These are phyloP conservation scores for Penicillium vulpinum DNA, from an alignment of 2,329 filamentous ascomycete genomes.

Conservation along the genomic window DNA sequence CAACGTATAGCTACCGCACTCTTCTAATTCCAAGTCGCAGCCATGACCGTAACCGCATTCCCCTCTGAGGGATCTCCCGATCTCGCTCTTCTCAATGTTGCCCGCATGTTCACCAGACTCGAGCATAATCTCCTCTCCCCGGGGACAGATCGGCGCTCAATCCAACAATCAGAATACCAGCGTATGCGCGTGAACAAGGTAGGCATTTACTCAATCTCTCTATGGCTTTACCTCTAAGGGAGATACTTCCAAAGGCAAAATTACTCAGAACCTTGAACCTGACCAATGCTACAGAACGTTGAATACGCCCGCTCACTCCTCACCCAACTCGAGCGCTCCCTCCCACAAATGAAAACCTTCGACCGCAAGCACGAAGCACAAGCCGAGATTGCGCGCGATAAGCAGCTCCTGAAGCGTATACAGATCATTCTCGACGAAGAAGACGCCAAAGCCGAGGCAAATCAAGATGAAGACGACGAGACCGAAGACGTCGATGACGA, in stretches of 20 bases:
- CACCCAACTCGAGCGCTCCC: constrained; percentile 42
- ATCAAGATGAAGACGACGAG: constrained; percentile 13
- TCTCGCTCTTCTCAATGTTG: constrained; percentile 40
- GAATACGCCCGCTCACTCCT: constrained; percentile 48
- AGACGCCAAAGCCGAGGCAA: constrained; percentile 22
- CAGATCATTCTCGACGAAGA: constrained; percentile 37
- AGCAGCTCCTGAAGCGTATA: constrained; percentile 36
- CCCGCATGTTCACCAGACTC: constrained; percentile 45
- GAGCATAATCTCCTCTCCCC: constrained; percentile 46
- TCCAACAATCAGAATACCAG: constrained; percentile 44
- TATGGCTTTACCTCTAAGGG: neutral
- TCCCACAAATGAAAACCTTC: constrained; percentile 42
- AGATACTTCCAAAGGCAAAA: neutral
- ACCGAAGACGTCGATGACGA: constrained; percentile 23
- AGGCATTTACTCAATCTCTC: neutral
- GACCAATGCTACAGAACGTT: constrained; percentile 37
- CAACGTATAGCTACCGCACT: neutral
- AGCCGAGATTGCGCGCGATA: constrained; percentile 42
- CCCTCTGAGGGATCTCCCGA: constrained; percentile 26
- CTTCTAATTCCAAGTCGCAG: neutral
- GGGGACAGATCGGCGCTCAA: constrained; percentile 37
- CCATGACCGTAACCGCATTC: constrained; percentile 21
- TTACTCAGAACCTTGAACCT: neutral
- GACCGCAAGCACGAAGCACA: constrained; percentile 42
- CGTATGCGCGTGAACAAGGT: constrained; percentile 45